Conservation (phyloP, 371 early-diverging fungal species). For the Mucor piriformis region DNA sequence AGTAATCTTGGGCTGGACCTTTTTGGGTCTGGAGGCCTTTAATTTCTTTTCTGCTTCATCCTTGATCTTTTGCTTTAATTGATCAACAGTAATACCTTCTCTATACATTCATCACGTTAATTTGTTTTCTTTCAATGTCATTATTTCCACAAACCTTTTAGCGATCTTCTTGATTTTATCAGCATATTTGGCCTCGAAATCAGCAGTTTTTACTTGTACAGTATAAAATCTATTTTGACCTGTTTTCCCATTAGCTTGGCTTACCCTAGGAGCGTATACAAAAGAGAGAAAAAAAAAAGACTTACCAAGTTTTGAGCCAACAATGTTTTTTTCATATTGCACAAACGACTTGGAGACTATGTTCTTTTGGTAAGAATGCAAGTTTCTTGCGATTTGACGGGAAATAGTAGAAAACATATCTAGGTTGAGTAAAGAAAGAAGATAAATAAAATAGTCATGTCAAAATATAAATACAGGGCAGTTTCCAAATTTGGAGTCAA, state of each 20-base stretch:
- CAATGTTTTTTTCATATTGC: constrained; percentile 1
- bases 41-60: constrained; percentile 36
- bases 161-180: constrained; percentile 69
- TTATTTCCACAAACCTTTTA: constrained; percentile 44
- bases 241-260: not conserved
- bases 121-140: not conserved
- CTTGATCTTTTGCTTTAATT: constrained; percentile 52
- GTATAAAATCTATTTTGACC: constrained; percentile 25
- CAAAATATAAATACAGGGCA: constrained; percentile 5
- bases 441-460: not conserved
- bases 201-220: constrained; percentile 23
- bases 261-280: not conserved
- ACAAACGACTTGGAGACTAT: not conserved
- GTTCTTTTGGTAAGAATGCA: not conserved
- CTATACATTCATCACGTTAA: constrained; percentile 18
- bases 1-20: constrained; percentile 15
- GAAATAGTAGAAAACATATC: constrained; percentile 12
- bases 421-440: not conserved
- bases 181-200: constrained; percentile 75
- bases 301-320: constrained; percentile 10
- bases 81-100: constrained; percentile 52
- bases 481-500: not conserved
- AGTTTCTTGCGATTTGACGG: constrained; percentile 12
- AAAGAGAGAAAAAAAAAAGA: not conserved
- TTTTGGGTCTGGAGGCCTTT: constrained; percentile 24